phyloP scores from a whole-genome alignment of 2,329 filamentous ascomycete genomes.

The Diaporthe citriasiana region DNA sequence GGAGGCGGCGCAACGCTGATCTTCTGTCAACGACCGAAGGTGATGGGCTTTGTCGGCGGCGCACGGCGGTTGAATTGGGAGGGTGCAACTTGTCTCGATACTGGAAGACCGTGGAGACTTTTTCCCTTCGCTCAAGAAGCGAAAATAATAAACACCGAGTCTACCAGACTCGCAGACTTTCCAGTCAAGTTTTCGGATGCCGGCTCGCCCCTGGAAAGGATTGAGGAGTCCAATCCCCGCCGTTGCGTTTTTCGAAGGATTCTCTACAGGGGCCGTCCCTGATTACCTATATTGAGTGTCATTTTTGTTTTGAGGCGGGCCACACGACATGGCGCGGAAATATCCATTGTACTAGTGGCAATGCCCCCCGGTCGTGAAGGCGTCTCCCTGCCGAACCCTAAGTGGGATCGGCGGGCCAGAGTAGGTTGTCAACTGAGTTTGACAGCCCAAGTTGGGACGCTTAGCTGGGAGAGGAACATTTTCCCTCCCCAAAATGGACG shows the following conservation, averaged over 20 bases:
- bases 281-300: not conserved
- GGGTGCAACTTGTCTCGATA: slow-evolving; percentile 14
- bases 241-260: not conserved
- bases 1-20: slow-evolving; percentile 6
- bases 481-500: not conserved
- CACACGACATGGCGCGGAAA: slow-evolving; percentile 20
- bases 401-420: slow-evolving; percentile 20
- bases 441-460: slow-evolving; percentile 9
- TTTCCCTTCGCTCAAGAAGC: slow-evolving; percentile 18
- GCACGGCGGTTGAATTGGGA: slow-evolving; percentile 5
- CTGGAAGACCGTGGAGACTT: slow-evolving; percentile 13
- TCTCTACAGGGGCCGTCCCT: not conserved
- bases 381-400: not conserved
- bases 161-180: not conserved
- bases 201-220: slow-evolving; percentile 23
- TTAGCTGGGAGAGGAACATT: not conserved
- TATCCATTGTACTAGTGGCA: slow-evolving; percentile 6
- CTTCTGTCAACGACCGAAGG: slow-evolving; percentile 11
- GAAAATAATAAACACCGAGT: slow-evolving; percentile 1
- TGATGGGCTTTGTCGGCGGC: slow-evolving; percentile 18
- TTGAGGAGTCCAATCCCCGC: not conserved
- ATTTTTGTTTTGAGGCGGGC: not conserved
- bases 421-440: not conserved
- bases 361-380: not conserved
- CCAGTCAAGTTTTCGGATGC: not conserved